phyloP scores from a whole-genome alignment of 257 asterid genomes.

The Solanum chiquidenum region DNA sequence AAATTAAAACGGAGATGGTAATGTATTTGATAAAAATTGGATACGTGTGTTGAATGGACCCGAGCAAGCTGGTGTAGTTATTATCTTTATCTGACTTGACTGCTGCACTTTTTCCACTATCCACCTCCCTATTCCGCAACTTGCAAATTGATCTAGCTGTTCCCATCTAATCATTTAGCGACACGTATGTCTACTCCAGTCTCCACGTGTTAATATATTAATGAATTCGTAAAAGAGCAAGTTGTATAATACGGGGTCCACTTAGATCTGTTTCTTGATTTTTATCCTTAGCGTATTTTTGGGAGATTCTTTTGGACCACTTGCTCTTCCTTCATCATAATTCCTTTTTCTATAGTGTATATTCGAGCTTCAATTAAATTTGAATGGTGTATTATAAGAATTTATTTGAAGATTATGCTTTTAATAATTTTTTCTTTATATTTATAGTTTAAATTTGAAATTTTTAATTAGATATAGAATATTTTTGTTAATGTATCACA shows the following conservation, averaged over 20 bases:
- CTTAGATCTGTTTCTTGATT: background rate
- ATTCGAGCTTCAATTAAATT: too few relatives aligned
- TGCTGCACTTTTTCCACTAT: background rate
- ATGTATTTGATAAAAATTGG: too few relatives aligned
- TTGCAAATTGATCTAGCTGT: constrained; percentile 10
- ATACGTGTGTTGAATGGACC: background rate
- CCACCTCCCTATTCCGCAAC: constrained; percentile 5
- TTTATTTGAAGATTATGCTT: too few relatives aligned
- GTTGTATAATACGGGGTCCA: constrained; percentile 8
- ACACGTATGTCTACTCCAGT: constrained; percentile 2
- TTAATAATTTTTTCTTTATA: fast-evolving
- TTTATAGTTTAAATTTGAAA: too few relatives aligned
- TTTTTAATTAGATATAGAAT: too few relatives aligned
- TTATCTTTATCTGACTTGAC: background rate
- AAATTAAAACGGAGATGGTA: fast-evolving
- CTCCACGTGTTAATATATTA: constrained; percentile 5
- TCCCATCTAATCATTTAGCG: background rate
- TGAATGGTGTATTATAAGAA: too few relatives aligned
- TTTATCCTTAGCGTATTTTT: constrained; percentile 3
- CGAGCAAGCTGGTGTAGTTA: background rate
- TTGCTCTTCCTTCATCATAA: background rate
- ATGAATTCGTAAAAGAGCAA: background rate
- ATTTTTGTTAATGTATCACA: too few relatives aligned
- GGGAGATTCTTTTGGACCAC: constrained; percentile 7
- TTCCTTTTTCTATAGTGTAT: background rate